Percentiles rank a stretch among this genome's conserved stretches.
Evolutionary conservation across 2,329 filamentous ascomycete genomes (phyloP).

Genomic region (Colletotrichum godetiae): DNA sequence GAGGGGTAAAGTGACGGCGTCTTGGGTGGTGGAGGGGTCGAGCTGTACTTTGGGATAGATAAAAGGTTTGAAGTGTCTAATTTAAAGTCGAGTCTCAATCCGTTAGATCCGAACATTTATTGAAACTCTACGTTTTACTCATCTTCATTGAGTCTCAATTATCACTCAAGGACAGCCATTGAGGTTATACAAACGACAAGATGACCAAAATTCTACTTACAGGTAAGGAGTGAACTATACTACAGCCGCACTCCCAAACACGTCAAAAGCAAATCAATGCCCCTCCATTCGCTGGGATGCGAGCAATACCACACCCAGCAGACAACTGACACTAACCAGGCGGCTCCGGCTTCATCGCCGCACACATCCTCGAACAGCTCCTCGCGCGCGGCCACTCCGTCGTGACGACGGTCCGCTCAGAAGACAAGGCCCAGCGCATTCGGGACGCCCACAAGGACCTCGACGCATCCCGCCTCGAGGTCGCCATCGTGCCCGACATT

Average conservation of each 20-base stretch:
- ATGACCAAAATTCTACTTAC: slow-evolving; percentile 62
- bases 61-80: not conserved
- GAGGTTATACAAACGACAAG: slow-evolving; percentile 26
- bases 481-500: slow-evolving; percentile 80
- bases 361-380: slow-evolving; percentile 66
- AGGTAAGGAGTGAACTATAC: slow-evolving; percentile 49
- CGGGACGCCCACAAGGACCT: slow-evolving; percentile 58
- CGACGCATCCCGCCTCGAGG: slow-evolving; percentile 55
- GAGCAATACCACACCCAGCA: not conserved
- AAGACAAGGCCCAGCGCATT: slow-evolving; percentile 65
- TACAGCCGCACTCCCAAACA: not conserved
- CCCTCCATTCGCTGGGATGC: not conserved
- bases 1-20: slow-evolving; percentile 29
- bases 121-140: not conserved
- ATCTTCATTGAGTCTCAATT: not conserved
- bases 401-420: slow-evolving; percentile 66
- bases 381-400: slow-evolving; percentile 62
- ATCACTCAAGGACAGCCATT: not conserved
- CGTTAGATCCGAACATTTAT: not conserved
- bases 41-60: not conserved
- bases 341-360: slow-evolving; percentile 65
- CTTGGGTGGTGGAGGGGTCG: not conserved
- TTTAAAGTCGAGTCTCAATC: not conserved
- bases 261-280: not conserved
- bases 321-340: slow-evolving; percentile 43